Conservation (phyloP, 1,284 basidiomycete genomes). For the Ustilago nuda region DNA sequence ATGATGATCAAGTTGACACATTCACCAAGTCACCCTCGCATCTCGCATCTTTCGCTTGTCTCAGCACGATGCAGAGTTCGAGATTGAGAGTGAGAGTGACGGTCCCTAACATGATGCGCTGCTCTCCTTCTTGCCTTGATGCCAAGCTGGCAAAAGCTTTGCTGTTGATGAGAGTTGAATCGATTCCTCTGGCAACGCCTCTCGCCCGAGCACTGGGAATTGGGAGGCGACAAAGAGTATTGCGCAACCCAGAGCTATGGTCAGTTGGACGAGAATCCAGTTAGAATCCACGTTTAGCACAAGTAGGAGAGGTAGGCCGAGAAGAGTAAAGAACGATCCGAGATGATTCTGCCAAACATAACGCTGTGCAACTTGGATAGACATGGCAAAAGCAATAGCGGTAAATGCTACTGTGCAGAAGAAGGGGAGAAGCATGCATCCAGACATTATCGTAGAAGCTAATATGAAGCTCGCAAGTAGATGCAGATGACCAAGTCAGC, state of each 20-base stretch:
- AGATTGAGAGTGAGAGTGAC: not conserved
- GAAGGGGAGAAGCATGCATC: constrained; percentile 46
- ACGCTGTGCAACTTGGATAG: constrained; percentile 29
- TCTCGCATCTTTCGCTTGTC: too few relatives aligned
- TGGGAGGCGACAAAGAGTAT: constrained; percentile 48
- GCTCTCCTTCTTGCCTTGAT: too few relatives aligned
- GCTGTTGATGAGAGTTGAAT: not conserved
- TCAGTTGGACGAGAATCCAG: constrained; percentile 41
- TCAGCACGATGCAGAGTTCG: not conserved
- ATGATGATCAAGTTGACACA: not conserved
- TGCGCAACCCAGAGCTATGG: constrained; percentile 38
- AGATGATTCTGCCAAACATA: constrained; percentile 48
- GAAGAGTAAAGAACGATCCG: constrained; percentile 43
- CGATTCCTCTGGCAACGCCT: not conserved
- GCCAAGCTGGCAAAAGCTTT: not conserved
- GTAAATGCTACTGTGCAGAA: constrained; percentile 35
- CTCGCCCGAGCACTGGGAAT: constrained; percentile 33
- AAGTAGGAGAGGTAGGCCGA: constrained; percentile 32
- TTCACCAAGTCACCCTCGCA: too few relatives aligned
- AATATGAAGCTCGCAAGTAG: constrained; percentile 45
- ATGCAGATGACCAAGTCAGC: constrained; percentile 48
- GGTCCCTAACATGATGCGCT: too few relatives aligned
- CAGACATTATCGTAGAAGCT: constrained; percentile 33
- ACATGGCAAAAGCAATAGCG: constrained; percentile 37
- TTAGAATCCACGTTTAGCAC: constrained; percentile 26